phyloP scores from a whole-genome alignment of 257 asterid genomes.

The Verbascum thapsus region DNA sequence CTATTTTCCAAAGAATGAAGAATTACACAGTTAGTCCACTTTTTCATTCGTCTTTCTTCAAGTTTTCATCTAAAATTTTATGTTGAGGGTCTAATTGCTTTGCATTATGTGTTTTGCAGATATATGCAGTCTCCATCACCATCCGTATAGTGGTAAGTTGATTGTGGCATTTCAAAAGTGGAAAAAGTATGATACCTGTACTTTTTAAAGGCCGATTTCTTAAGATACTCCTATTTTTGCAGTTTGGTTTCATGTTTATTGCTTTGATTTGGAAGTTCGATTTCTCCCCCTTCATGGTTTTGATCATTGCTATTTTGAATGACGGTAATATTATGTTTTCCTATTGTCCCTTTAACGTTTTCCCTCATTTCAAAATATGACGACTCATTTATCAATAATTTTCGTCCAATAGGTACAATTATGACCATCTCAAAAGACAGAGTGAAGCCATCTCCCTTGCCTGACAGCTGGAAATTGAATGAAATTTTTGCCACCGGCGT shows the following conservation, averaged over 20 bases:
- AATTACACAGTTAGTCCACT: conserved; percentile 80
- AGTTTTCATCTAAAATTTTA: neutral
- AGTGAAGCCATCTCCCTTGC: conserved; percentile 92
- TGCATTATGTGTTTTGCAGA: conserved; percentile 44
- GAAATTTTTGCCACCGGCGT: conserved; percentile 89
- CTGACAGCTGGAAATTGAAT: conserved; percentile 93
- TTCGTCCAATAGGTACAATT: conserved; percentile 97
- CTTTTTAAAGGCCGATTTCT: too few species aligned
- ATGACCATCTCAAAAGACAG: conserved; percentile 97
- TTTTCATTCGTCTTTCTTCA: neutral
- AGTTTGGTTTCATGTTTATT: conserved; percentile 90
- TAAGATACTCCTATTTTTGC: too few species aligned
- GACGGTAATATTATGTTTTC: conserved; percentile 83
- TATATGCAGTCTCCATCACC: conserved; percentile 95
- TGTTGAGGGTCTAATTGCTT: conserved; percentile 21
- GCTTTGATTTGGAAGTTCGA: conserved; percentile 93
- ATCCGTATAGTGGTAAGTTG: conserved; percentile 91
- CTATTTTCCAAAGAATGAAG: conserved; percentile 96
- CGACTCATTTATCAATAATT: too few species aligned
- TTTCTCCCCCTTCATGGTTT: conserved; percentile 92
- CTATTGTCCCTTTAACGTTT: neutral
- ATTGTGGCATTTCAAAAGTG: neutral
- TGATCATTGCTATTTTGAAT: conserved; percentile 90
- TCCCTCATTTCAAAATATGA: too few species aligned
- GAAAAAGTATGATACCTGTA: too few species aligned